Conservation (phyloP, 176 grass and related monocot species). For the Triticum turgidum region DNA sequence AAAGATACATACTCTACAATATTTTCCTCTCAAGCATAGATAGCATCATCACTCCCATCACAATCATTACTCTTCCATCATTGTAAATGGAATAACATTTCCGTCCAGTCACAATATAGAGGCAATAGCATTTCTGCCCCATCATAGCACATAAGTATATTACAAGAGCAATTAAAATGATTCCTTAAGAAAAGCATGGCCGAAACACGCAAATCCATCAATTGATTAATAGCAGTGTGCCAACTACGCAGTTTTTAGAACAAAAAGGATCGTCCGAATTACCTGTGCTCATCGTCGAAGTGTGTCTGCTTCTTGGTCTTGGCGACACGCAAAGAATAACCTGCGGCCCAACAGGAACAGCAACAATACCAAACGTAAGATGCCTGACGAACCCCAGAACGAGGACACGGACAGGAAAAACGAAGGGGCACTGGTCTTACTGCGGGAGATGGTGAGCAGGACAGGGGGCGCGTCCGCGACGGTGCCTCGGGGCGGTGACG, state of each 20-base stretch:
- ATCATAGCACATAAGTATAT: neutral
- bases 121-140: constrained; percentile 4
- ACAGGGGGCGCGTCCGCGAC: constrained; percentile 30
- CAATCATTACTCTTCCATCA: neutral
- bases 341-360: constrained; percentile 45
- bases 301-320: constrained; percentile 68
- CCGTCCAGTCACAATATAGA: constrained; percentile 5
- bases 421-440: constrained; percentile 14
- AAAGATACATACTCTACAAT: neutral
- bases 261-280: neutral
- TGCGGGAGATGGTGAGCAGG: constrained; percentile 36
- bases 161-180: neutral
- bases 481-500: constrained; percentile 9
- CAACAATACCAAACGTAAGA: neutral
- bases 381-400: neutral
- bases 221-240: neutral
- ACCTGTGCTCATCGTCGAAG: constrained; percentile 86
- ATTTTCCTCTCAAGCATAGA: constrained; percentile 6
- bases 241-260: neutral
- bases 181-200: neutral
- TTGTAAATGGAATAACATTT: neutral
- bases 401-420: neutral
- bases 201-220: neutral
- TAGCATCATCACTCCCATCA: neutral
- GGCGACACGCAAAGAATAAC: constrained; percentile 85